Evolutionary conservation across 306 rosid genomes (phyloP).

Genomic region (Acmispon strigosus): DNA sequence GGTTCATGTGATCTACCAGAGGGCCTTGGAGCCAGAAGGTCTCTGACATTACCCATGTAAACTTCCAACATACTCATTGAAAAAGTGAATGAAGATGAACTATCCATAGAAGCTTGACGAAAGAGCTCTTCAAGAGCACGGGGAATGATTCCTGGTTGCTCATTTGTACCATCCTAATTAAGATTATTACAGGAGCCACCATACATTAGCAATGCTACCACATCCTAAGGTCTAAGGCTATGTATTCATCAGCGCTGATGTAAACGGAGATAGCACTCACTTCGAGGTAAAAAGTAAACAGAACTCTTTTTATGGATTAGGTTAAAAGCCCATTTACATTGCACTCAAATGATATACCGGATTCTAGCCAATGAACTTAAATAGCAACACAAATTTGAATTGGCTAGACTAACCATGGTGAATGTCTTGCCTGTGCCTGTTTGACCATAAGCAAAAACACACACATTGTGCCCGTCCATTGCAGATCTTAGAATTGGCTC

Average conservation of each 20-base stretch:
- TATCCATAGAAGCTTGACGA: constrained; percentile 46
- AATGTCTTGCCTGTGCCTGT: constrained; percentile 96
- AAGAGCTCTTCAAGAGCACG: constrained; percentile 76
- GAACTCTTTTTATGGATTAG: too few species aligned
- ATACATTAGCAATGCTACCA: background rate
- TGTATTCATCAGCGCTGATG: too few species aligned
- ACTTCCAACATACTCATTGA: constrained; percentile 96
- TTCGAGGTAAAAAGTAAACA: too few species aligned
- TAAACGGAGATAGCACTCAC: too few species aligned
- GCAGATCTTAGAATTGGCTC: constrained; percentile 88
- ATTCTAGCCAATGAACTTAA: background rate
- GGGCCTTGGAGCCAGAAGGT: constrained; percentile 66
- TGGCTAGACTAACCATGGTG: constrained; percentile 68
- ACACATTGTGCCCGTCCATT: constrained; percentile 84
- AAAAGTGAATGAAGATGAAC: constrained; percentile 45
- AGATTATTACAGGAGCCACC: constrained; percentile 13
- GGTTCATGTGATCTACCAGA: constrained; percentile 41
- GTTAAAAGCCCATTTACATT: too few species aligned
- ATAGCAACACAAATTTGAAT: constrained; percentile 6
- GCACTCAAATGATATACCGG: background rate
- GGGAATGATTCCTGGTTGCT: constrained; percentile 71
- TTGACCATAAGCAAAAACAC: constrained; percentile 88
- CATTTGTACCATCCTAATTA: constrained; percentile 75
- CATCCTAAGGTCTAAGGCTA: background rate
- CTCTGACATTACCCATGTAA: constrained; percentile 87